Evolutionary conservation across 352 stramenopile species (phyloP), one percentile per base, ranked within the genome.

Genomic region (Thraustotheca clavata): DNA sequence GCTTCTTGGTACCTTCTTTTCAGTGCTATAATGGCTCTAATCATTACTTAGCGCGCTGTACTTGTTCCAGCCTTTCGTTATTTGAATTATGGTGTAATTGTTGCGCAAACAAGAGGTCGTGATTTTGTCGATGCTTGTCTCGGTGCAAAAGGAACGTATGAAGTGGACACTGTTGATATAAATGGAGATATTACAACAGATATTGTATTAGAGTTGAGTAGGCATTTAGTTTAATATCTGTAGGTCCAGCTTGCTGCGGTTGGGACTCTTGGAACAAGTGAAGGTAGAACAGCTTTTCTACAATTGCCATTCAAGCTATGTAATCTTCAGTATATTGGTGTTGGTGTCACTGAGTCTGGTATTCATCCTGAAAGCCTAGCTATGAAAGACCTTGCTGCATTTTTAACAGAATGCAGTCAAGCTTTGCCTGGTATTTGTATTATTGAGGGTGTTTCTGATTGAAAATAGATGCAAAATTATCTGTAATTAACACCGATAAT

Each of bases 401-500:
- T 92, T 46, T 60, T 92, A 4, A 71, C 68, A 14, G 39, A 66
- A 16, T 75, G 59, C 48, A 83, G 73, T 35, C 59, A 74, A 20
- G 49, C 66, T 1, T 62, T 80, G 27, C 75, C 79, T 41, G 50
- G 75, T 80, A 73, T 8, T n/a, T 20, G 4, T 43, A 31, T 49
- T 35, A 49, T 49, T n/a, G 32, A 39, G 4, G 49, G 49, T 65
- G 22, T 38, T 60, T 43, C 32, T 46, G n/a, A n/a, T n/a, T n/a
- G n/a, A n/a, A n/a, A n/a, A n/a, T 41, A 80, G 70, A 73, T 27
- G 78, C 79, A 16, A 40, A 49, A n/a, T 36, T 94, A 2, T 89
- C 76, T 22, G 55, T 94, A 4, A 75, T 92, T 61, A 89, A 88
- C 69, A 94, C 80, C 49, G 83, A 94, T 66, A 94, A 94, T 47